phyloP scores from a whole-genome alignment of 2,329 filamentous ascomycete species.

The Parafenestella ontariensis region DNA sequence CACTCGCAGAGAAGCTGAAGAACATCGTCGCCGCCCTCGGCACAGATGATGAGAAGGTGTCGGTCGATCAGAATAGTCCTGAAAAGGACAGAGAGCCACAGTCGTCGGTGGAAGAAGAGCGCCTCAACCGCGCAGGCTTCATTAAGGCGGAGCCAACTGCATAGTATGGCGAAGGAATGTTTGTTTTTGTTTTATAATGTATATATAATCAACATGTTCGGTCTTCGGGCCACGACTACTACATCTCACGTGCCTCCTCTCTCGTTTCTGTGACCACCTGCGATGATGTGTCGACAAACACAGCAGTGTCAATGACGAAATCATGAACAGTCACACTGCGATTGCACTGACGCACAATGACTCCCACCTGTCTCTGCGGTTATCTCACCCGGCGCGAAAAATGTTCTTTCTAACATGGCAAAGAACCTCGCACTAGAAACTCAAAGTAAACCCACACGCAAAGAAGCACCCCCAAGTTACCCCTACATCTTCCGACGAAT shows the following conservation, averaged over 20 bases:
- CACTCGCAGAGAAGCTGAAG: too few relatives aligned
- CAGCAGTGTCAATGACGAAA: not conserved
- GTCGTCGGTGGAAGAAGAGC: too few relatives aligned
- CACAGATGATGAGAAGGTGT: too few relatives aligned
- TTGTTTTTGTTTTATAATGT: too few relatives aligned
- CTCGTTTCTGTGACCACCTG: not conserved
- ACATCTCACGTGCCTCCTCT: not conserved
- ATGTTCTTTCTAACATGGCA: not conserved
- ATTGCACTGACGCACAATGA: not conserved
- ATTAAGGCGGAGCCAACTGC: too few relatives aligned
- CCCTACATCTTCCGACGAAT: conserved; percentile 22
- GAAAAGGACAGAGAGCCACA: too few relatives aligned
- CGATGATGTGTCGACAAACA: not conserved
- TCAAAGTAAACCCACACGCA: not conserved
- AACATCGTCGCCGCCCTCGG: too few relatives aligned
- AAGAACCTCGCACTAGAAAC: not conserved
- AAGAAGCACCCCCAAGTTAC: not conserved
- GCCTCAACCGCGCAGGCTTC: too few relatives aligned
- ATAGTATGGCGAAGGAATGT: too few relatives aligned
- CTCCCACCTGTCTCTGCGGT: not conserved
- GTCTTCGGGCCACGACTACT: not conserved
- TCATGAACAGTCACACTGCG: not conserved
- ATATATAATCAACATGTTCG: not conserved
- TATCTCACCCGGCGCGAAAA: not conserved
- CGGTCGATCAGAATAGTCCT: too few relatives aligned